Conservation (phyloP, 1,284 basidiomycete genomes). For the Anthracocystis walkeri region DNA sequence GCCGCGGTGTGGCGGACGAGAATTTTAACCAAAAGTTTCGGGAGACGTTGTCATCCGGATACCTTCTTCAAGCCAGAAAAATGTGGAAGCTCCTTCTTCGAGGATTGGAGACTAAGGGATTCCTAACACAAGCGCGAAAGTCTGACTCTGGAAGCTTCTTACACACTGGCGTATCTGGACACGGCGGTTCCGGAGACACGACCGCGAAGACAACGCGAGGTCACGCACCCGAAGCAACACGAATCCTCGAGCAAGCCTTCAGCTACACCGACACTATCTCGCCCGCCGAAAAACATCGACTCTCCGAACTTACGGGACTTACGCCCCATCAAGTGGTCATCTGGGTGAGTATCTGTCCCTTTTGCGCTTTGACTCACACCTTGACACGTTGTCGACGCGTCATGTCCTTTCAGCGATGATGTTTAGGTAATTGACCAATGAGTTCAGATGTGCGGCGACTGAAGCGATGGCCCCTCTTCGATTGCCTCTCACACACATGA, state of each 20-base stretch:
- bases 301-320: conserved; percentile 62
- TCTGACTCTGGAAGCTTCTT: no score
- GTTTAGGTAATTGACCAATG: background rate
- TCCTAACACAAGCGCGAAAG: no score
- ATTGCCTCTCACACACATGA: background rate
- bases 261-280: conserved; percentile 62
- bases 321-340: conserved; percentile 66
- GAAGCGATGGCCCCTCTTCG: background rate
- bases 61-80: no score
- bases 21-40: no score
- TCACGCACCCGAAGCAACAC: conserved; percentile 48
- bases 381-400: conserved; percentile 3
- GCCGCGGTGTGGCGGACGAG: no score
- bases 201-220: conserved; percentile 13
- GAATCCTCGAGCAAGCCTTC: conserved; percentile 64
- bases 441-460: background rate
- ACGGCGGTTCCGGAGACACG: background rate
- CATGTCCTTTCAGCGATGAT: conserved; percentile 8
- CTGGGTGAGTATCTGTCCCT: conserved; percentile 61
- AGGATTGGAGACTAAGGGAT: no score
- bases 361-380: background rate
- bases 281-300: conserved; percentile 63
- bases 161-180: no score
- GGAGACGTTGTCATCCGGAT: no score
- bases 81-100: no score